Conservation (phyloP, 768 basidiomycete genomes). For the Pulveroboletus ravenelii region DNA sequence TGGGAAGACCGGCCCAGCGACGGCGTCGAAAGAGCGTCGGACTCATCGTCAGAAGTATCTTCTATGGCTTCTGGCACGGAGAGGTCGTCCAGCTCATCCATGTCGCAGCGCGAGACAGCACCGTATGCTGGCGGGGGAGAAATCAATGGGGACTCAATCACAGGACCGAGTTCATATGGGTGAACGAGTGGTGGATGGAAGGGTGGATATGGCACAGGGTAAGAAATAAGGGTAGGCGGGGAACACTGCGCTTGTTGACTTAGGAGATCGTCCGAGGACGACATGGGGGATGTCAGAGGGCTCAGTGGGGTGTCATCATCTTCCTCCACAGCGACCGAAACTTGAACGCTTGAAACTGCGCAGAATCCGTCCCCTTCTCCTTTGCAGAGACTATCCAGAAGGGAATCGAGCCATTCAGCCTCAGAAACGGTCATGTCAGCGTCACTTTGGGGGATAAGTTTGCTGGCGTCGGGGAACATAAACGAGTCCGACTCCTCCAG, state of each 20-base stretch:
- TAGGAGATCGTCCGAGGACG: conserved; percentile 72
- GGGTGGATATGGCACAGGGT: conserved; percentile 66
- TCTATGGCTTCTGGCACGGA: conserved; percentile 78
- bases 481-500: conserved; percentile 57
- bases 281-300: conserved; percentile 64
- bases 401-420: conserved; percentile 77
- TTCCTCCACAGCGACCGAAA: conserved; percentile 53
- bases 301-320: conserved; percentile 55
- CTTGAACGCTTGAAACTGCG: conserved; percentile 41
- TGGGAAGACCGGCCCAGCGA: conserved; percentile 57
- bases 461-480: conserved; percentile 76
- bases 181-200: conserved; percentile 54
- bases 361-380: conserved; percentile 62
- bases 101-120: conserved; percentile 59
- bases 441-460: conserved; percentile 38
- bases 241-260: conserved; percentile 47
- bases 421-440: conserved; percentile 49
- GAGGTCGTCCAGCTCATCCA: conserved; percentile 63
- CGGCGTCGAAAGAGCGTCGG: conserved; percentile 63
- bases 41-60: conserved; percentile 83
- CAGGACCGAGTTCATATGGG: conserved; percentile 46
- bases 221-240: conserved; percentile 45
- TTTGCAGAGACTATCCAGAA: conserved; percentile 69
- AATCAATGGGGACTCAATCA: conserved; percentile 39
- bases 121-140: conserved; percentile 38